Evolutionary conservation across 108 stramenopile species (phyloP), one percentile per base, ranked within the genome.

Genomic region (Bacterosira constricta): DNA sequence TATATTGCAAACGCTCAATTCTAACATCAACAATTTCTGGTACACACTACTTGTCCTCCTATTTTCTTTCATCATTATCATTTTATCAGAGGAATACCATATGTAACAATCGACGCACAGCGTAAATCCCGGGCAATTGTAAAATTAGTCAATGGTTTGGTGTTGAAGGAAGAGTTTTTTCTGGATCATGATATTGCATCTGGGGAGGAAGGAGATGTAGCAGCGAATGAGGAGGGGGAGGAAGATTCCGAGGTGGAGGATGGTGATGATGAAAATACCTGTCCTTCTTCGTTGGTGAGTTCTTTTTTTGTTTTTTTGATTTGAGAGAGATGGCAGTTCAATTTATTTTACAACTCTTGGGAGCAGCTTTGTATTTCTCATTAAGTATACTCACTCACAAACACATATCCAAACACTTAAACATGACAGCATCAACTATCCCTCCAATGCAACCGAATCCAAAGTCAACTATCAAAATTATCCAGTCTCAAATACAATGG

Each of bases 21-120:
- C n/a, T n/a, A n/a, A n/a, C n/a, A n/a, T n/a, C n/a, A n/a, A n/a
- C n/a, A n/a, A n/a, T 11, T 38, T 62, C 29, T 49, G 1, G 20
- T 32, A 26, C 63, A 45, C 27, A 61, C 23, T 26, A 26, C 23
- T 44, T 42, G n/a, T 26, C 32, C 23, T 30, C 13, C 13, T 31
- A 17, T 21, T 6, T 35, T 7, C 49, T 4, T 37, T 2, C 17
- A 29, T 66, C 13, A 1, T 50, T 35, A 51, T 52, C 47, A 1
- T 12, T 29, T 41, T 34, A 32, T 66, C 61, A 62, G 68, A 26
- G 88, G 87, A 23, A 64, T 89, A 46, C 90, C 93, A 0, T 89
- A 77, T 78, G 78, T 87, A 12, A 91, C 91, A 42, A 84, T 88
- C 25, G 84, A 75, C 55, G 88, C 89, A 15, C 63, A 89, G 34